Evolutionary conservation across 2,329 filamentous ascomycete species (phyloP), one percentile per base, ranked within the genome.

Genomic region (Penicillium expansum): DNA sequence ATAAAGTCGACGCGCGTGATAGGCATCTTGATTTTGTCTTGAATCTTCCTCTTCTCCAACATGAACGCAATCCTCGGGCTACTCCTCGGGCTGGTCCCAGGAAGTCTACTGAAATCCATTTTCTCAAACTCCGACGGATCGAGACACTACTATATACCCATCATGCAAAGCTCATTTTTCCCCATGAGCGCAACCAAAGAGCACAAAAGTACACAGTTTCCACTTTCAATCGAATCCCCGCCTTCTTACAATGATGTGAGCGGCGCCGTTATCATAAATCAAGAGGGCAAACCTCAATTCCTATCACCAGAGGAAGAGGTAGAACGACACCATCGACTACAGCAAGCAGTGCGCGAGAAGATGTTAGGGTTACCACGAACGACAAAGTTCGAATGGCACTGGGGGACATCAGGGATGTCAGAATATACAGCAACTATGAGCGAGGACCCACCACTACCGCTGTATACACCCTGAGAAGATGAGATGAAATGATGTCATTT

Each of bases 181-280:
- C 10, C 29, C 5, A 37, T 37, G 24, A 22, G 27, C 14, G 22
- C 20, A 41, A 52, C 49, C 29, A 35, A 51, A 51, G 37, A 42
- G 14, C 41, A 35, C 39, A n/a, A 27, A 9, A 52, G 2, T 22
- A 29, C 20, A 44, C 13, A 20, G 24, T 2, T 18, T 27, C 18
- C 30, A 22, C n/a, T 18, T 33, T 7, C 50, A 18, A 47, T 22
- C 20, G 29, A 24, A 29, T 14, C 52, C 9, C 54, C 67, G 5
- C 67, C 67, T 3, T 48, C 52, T 10, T 69, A 69, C 43, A 67
- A 66, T 60, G 64, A 68, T 14, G 63, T 69, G 13, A 68, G 64
- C 47, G 67, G 64, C 16, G 58, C 66, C 13, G 65, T 69, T 22
- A 43, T 69, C n/a, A 64, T 69, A 30, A 63, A 64, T 48, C 58